Evolutionary conservation across 495 filamentous ascomycete genomes (phyloP), one percentile per base, ranked within the genome.

Genomic region (Aspergillus steynii): DNA sequence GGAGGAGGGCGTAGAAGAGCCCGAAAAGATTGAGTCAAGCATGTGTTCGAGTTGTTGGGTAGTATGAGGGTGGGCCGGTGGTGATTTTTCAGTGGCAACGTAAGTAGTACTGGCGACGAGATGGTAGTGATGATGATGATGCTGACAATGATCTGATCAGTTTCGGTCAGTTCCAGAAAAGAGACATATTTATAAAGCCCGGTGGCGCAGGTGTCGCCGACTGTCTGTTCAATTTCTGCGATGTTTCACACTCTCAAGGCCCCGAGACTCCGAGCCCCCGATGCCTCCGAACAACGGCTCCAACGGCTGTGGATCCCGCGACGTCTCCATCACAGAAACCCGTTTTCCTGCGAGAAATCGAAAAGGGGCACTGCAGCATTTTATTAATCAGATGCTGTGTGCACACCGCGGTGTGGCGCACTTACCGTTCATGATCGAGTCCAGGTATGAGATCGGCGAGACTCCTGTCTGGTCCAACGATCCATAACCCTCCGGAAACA

Each of bases 341-440:
- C 50, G 28, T 55, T 59, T 8, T 68, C 67, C 8, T 73, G 65
- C 2, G 67, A 66, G 2, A 74, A 67, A 47, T 73, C 68, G 42
- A 74, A 73, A 27, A 75, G 42, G 4, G 73, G 73, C 5, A 70
- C 71, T 68, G n/a, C 42, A 56, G 37, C 15, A 51, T 3, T 14
- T 29, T 10, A 29, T 7, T 15, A 51, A 26, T 14, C 1, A 25
- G 10, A 9, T 51, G 0, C 28, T 9, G 46, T 26, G n/a, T 4
- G 27, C 5, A n/a, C 14, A 26, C 14, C 7, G 51, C 0, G 6
- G 7, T 4, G 2, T 45, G 12, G 37, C 9, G 37, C 9, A 54
- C 68, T 6, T 64, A 72, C 72, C 70, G 31, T 77, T 77, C 74
- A 77, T 77, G 7, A 77, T 75, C 4, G 69, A 72, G 31, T 77